Evolutionary conservation across 805 yeast genomes (phyloP), one percentile per base, ranked within the genome.

Genomic region (Groenewaldozyma tartarivorans): DNA sequence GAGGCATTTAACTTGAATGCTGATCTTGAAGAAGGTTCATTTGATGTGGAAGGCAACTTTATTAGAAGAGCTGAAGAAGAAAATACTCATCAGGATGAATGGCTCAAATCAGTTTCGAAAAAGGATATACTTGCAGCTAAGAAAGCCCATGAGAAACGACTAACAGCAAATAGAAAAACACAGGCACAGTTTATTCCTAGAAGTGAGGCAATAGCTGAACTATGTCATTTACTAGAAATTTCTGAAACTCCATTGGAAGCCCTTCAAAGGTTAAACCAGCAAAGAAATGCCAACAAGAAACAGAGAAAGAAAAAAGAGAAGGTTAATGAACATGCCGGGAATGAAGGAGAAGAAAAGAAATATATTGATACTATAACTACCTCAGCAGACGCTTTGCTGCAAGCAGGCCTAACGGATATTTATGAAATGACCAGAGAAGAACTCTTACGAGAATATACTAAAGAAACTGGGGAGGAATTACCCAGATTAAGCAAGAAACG

Each of bases 161-260:
- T 15, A 17, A 9, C 13, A n/a, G 34, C 9, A 13, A 16, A 16
- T 17, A 21, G 19, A 35, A 22, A 30, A 7, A 4, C 26, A n/a
- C 9, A 27, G 7, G 15, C 34, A 4, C 47, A 46, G 2, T 39
- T 36, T 1, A 34, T 40, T 0, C 36, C 56, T 11, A 39, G 48
- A 36, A 53, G 55, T 17, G 50, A 50, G 2, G 43, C 63, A 13
- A 36, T 67, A 35, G 42, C 36, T 4, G 46, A 49, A 1, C 49
- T 79, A n/a, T 68, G 78, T 2, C 55, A 43, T 1, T n/a, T 52
- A 1, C 53, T 80, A 31, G 71, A 76, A 36, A 76, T 81, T 0
- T 77, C 72, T 2, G 87, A 80, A 51, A 68, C 77, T 0, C 69
- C 79, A 1, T 47, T 74, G 54, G 84, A 79, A 50, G 71, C 76